Base-by-base conservation (phyloP, 257 asterid genomes). In the Ehretia macrophylla region DNA sequence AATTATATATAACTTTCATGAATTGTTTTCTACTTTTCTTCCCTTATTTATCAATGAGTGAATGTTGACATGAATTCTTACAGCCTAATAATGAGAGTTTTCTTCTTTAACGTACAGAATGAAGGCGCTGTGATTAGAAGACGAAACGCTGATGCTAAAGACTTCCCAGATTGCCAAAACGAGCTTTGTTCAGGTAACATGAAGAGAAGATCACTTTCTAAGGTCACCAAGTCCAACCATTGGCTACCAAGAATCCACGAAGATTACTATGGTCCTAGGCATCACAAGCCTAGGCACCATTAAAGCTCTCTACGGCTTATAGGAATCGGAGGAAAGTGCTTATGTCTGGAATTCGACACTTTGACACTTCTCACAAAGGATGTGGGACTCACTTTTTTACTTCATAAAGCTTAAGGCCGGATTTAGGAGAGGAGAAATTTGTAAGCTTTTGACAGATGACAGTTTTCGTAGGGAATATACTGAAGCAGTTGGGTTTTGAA, bases 201-300 rank as follows among this genome's bases (percentile, higher is more conserved):
- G 70, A 60, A 60, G 78, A 77, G 74, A 72, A 76, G 81, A 72
- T 72, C 66, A 69, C 56, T 77, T 59, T 60, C 73, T 74, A 83
- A 72, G 51, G 56, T 50, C 44, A 59, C 63, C 75, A 79, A 77
- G 76, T 23, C 75, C 40, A 90, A 83, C 66, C 85, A 81, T 32
- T 71, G 81, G 92, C 64, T 85, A 76, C 96, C 96, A 77, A 83
- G 81, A 69, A 68, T 88, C 72, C 94, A 85, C 70, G 97, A 88
- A 83, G 97, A 88, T 58, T 88, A 88, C 64, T 88, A 78, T 70
- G 85, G 93, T 2, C 95, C 95, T 59, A 74, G 83, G 74, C 68
- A 75, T 64, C 88, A 88, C 74, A 80, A 74, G 52, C 78, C 86
- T 65, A 82, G 63, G 72, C 90, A 84, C 74, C 95, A 84, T 59